Evolutionary conservation across 352 stramenopile genomes (phyloP), one percentile per base, ranked within the genome.

Genomic region (Pythium aquatile): DNA sequence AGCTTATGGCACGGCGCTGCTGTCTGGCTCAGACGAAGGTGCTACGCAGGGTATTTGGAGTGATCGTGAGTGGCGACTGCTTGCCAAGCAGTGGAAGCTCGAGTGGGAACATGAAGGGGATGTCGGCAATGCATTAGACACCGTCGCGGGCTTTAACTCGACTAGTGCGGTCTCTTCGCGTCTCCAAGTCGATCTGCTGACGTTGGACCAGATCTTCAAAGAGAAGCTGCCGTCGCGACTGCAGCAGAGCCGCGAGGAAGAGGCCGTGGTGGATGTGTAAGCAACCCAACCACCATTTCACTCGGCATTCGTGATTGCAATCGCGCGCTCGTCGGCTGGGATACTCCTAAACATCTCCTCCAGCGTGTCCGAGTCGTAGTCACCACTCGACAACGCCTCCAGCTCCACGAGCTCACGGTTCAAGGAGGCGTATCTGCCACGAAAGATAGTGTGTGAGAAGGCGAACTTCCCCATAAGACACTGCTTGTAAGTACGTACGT

Each of bases 261-360:
- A 89, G 72, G 80, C 81, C 11, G 79, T 88, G 5, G 83, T 90
- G 11, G 79, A 92, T 30, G 83, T 92, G 40, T 92, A 78, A 53
- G 28, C 52, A 62, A 3, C 9, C 29, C 37, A 5, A 10, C 2
- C 24, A 9, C 29, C 33, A 57, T 26, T 3, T 61, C 40, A 17
- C 24, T n/a, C 13, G 55, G 28, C 0, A 29, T 28, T 37, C 58
- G 24, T 24, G 42, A 37, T 5, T 10, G 20, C 17, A 20, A 74
- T 58, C 29, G 61, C 49, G 8, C 76, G 74, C 35, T 83, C 60
- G 39, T 88, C 68, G 0, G 54, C 53, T 30, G 75, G 77, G 28
- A 90, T 85, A 6, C 54, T 72, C 48, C 67, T 66, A 58, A 79
- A 90, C 48, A 90, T 64, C 39, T 78, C 67, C 0, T 91, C 66